These are phyloP conservation scores for Trichoderma virens DNA, from an alignment of 495 filamentous ascomycete genomes.

Conservation along the genomic window DNA sequence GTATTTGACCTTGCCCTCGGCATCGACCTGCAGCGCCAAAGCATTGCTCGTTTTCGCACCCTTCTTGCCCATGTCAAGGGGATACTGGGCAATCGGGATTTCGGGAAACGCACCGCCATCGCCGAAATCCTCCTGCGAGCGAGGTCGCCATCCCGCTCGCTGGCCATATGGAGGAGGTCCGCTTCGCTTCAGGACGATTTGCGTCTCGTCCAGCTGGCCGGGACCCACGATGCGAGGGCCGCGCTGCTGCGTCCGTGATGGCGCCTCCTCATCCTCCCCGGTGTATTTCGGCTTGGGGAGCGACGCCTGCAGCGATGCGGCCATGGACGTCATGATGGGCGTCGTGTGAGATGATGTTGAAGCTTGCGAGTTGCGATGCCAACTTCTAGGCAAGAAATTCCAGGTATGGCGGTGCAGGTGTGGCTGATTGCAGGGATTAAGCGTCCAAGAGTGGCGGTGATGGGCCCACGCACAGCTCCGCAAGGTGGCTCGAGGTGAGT, in stretches of 20 bases:
- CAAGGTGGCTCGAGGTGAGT: background rate
- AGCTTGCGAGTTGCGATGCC: constrained; percentile 8
- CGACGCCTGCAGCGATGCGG: constrained; percentile 68
- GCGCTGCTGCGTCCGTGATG: constrained; percentile 61
- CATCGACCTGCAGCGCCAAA: constrained; percentile 83
- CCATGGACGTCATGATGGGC: constrained; percentile 58
- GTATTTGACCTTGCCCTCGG: constrained; percentile 88
- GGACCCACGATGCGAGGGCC: constrained; percentile 73
- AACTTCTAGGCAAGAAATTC: constrained; percentile 13
- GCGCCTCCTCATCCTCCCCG: constrained; percentile 75
- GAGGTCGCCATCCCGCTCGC: constrained; percentile 79
- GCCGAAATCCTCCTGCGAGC: constrained; percentile 81
- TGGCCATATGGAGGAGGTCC: constrained; percentile 85
- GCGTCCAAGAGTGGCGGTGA: background rate
- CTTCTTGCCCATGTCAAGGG: constrained; percentile 88
- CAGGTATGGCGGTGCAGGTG: constrained; percentile 11
- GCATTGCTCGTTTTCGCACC: constrained; percentile 70
- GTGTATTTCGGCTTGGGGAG: constrained; percentile 87
- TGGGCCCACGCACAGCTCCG: background rate
- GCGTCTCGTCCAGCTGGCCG: constrained; percentile 71
- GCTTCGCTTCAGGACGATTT: constrained; percentile 72
- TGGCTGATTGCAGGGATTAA: constrained; percentile 14
- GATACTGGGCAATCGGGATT: constrained; percentile 89
- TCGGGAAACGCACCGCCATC: constrained; percentile 97
- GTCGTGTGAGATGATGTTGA: constrained; percentile 10